Percentiles rank a stretch among this genome's conserved stretches.
Conservation (phyloP, 1,284 basidiomycete species). For the Leccinum angustisporum region DNA sequence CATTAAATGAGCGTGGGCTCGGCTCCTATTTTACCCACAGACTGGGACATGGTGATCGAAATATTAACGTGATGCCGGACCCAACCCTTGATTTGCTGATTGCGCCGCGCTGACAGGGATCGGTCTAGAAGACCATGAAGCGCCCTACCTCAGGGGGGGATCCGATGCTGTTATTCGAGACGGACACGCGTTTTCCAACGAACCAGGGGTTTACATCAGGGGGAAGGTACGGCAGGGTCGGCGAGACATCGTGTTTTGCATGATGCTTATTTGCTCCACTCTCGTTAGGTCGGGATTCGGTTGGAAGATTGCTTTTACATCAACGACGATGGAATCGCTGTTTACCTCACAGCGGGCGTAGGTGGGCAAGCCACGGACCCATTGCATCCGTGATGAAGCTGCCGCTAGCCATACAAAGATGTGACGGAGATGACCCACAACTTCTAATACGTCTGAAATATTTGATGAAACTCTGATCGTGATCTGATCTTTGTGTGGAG, state of each 20-base stretch:
- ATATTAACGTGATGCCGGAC: constrained; percentile 3
- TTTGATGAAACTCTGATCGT: background rate
- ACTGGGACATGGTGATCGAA: constrained; percentile 65
- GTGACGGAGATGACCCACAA: constrained; percentile 26
- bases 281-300: constrained; percentile 63
- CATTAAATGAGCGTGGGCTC: constrained; percentile 49
- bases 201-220: constrained; percentile 83
- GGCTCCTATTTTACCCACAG: constrained; percentile 77
- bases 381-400: constrained; percentile 45
- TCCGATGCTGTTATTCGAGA: constrained; percentile 53
- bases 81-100: constrained; percentile 16
- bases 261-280: constrained; percentile 6
- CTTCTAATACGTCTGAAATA: no score
- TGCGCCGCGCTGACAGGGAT: constrained; percentile 52
- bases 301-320: constrained; percentile 84
- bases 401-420: constrained; percentile 13
- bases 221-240: constrained; percentile 50
- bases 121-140: constrained; percentile 80
- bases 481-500: constrained; percentile 6
- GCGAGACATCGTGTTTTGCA: background rate
- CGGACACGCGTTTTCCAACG: constrained; percentile 80
- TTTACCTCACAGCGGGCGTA: constrained; percentile 60
- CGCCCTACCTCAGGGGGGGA: constrained; percentile 76
- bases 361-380: constrained; percentile 58
- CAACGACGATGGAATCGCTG: constrained; percentile 48